Base-by-base conservation (phyloP, 1,139 yeast genomes). In the Yamadazyma pseudoaaseri region DNA sequence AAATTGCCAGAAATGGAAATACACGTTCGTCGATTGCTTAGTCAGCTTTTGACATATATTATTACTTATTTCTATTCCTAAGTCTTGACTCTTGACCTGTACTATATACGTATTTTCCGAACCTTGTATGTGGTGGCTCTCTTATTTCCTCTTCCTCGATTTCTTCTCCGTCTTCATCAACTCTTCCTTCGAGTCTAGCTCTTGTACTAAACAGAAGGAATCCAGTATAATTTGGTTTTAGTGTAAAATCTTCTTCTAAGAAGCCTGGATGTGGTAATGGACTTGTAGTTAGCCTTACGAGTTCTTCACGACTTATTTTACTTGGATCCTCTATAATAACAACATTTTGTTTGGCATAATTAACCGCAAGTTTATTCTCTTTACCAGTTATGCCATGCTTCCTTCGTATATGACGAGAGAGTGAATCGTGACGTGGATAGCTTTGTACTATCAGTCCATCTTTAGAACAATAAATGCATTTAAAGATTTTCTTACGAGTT, bases 381-480 rank as follows among this genome's bases (percentile, higher is more conserved):
- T 64, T 65, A 1, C 75, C 76, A 0, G 72, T 65, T 12, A 70
- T 60, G 1, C 72, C 72, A 46, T 70, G 76, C 39, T 68, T 68
- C 33, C 75, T 52, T 32, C 75, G 51, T 6, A 70, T 65, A 44
- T 70, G 76, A 30, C 76, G 53, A 0, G 75, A 70, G 36, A 70
- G 54, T 4, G 73, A 66, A 43, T 69, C 76, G 42, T 67, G 73
- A 14, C 74, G 52, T 1, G 75, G 74, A 42, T 70, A 70, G 43
- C 70, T 62, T 43, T 66, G 73, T 1, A 65, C 62, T 39, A 59
- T 62, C n/a, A 57, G 48, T 4, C 67, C 66, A 36, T 49, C 55
- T 26, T 57, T 47, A n/a, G 63, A 49, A 45, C 76, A 70, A 37
- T 67, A 69, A 8, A 64, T 54, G 45, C 76, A 70, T 41, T 65